Evolutionary conservation across 331 rosid species (phyloP).

Genomic region (Phaseolus coccineus): DNA sequence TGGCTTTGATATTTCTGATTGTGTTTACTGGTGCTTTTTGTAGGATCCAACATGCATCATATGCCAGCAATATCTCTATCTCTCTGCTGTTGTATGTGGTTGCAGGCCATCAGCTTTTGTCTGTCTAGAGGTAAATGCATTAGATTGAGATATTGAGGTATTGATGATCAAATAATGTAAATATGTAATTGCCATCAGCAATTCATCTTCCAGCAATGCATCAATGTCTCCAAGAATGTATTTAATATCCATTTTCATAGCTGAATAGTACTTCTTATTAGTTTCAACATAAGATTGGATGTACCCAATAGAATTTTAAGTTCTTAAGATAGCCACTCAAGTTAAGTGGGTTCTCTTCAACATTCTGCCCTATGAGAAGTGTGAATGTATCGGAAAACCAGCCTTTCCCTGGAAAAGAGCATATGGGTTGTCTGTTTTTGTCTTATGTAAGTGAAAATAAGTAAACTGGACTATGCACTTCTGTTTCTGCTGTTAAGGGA

Average conservation of each 20-base stretch:
- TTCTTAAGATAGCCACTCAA: conserved; percentile 1
- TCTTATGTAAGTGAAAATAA: conserved; percentile 12
- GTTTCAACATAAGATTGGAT: conserved; percentile 28
- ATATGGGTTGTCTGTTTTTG: conserved; percentile 4
- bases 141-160: background rate
- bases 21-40: conserved; percentile 43
- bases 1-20: conserved; percentile 32
- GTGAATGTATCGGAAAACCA: background rate
- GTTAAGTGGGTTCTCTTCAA: conserved; percentile 30
- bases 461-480: background rate
- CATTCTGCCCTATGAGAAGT: conserved; percentile 16
- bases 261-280: conserved; percentile 18
- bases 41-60: conserved; percentile 92
- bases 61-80: conserved; percentile 95
- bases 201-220: conserved; percentile 18
- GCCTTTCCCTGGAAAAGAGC: conserved; percentile 13
- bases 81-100: conserved; percentile 84
- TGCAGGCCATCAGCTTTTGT: conserved; percentile 88
- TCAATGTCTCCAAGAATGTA: conserved; percentile 1
- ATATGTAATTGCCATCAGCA: conserved; percentile 29
- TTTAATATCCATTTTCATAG: background rate
- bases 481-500: conserved; percentile 29
- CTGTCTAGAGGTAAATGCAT: conserved; percentile 83
- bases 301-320: conserved; percentile 23
- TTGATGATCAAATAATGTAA: conserved; percentile 14